Evolutionary conservation across 345 rosid genomes (phyloP).

Genomic region (Orychophragmus violaceus): DNA sequence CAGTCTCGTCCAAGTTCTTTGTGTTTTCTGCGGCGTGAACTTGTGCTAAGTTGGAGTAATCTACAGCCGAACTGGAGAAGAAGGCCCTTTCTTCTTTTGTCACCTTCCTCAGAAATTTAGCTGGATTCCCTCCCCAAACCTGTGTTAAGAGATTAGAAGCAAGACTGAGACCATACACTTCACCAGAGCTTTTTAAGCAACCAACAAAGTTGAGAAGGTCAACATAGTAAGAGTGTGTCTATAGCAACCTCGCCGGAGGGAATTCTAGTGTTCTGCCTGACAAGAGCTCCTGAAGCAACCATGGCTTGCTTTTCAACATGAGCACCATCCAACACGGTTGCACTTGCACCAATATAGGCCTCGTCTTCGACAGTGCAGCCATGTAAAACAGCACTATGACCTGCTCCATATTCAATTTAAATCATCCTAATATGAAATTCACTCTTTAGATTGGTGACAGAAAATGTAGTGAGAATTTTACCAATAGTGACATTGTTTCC

Average conservation of each 20-base stretch:
- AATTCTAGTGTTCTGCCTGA: slow-evolving; percentile 75
- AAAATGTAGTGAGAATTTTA: slow-evolving; percentile 11
- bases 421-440: neutral
- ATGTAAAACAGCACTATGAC: slow-evolving; percentile 80
- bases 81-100: slow-evolving; percentile 77
- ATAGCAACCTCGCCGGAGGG: slow-evolving; percentile 77
- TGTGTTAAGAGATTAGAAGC: slow-evolving; percentile 7
- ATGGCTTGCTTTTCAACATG: slow-evolving; percentile 82
- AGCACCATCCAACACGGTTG: slow-evolving; percentile 76
- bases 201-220: neutral
- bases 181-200: neutral
- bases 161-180: neutral
- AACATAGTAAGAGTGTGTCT: neutral
- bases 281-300: slow-evolving; percentile 95
- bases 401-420: slow-evolving; percentile 37
- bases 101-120: slow-evolving; percentile 70
- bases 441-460: neutral
- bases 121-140: slow-evolving; percentile 98
- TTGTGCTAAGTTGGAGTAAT: slow-evolving; percentile 64
- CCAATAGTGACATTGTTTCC: slow-evolving; percentile 82
- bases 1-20: slow-evolving; percentile 59
- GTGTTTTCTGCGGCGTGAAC: slow-evolving; percentile 81
- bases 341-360: slow-evolving; percentile 80
- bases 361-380: slow-evolving; percentile 87
- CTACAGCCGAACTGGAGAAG: slow-evolving; percentile 60